Conservation (phyloP, 495 filamentous ascomycete genomes). For the Emericellopsis terricola region DNA sequence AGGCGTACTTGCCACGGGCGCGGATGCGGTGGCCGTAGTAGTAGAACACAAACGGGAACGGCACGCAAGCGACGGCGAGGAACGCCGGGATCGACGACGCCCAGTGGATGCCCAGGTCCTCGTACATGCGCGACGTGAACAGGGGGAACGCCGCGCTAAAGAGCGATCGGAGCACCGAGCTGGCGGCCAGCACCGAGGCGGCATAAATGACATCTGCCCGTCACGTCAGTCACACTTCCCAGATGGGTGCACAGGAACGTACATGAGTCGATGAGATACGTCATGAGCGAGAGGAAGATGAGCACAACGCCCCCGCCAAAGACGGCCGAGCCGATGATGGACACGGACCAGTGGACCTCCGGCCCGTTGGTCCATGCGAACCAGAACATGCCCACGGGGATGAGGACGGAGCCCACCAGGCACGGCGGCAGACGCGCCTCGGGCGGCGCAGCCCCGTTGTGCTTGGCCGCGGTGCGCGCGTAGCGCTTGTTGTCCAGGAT, state of each 20-base stretch:
- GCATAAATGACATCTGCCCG: slow-evolving; percentile 52
- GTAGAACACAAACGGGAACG: slow-evolving; percentile 69
- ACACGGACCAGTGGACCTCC: slow-evolving; percentile 32
- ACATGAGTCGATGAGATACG: slow-evolving; percentile 61
- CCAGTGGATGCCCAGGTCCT: slow-evolving; percentile 64
- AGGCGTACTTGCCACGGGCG: slow-evolving; percentile 55
- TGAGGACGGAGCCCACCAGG: slow-evolving; percentile 36
- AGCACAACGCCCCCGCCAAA: slow-evolving; percentile 29
- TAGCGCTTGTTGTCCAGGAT: slow-evolving; percentile 50
- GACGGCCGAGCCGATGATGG: slow-evolving; percentile 24
- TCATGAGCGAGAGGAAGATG: slow-evolving; percentile 60
- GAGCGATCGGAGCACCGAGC: slow-evolving; percentile 41
- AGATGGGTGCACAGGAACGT: background rate
- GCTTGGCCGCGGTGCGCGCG: slow-evolving; percentile 23
- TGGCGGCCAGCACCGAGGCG: slow-evolving; percentile 63
- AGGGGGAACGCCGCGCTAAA: slow-evolving; percentile 79
- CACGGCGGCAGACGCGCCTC: slow-evolving; percentile 69
- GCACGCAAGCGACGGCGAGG: slow-evolving; percentile 54
- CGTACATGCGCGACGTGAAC: slow-evolving; percentile 65
- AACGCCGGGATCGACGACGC: slow-evolving; percentile 63
- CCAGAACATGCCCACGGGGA: slow-evolving; percentile 38
- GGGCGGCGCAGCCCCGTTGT: slow-evolving; percentile 38
- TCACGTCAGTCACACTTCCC: background rate
- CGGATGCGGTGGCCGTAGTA: slow-evolving; percentile 53
- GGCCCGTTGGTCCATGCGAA: slow-evolving; percentile 41